Evolutionary conservation across 306 rosid genomes (phyloP).

Genomic region (Cotoneaster glaucophyllus): DNA sequence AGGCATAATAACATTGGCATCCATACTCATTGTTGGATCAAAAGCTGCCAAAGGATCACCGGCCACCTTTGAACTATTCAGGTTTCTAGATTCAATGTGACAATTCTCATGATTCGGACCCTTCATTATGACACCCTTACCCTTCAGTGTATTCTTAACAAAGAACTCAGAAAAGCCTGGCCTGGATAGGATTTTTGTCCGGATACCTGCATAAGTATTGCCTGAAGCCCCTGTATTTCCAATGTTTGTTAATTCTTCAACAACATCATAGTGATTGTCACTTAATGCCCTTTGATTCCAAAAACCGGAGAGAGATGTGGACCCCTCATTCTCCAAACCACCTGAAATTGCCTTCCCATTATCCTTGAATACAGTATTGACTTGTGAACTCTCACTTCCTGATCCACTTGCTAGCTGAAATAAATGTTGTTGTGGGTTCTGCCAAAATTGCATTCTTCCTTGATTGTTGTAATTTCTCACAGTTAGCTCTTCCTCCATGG

Average conservation of each 20-base stretch:
- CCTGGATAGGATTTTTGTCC: slow-evolving; percentile 77
- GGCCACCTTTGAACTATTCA: slow-evolving; percentile 32
- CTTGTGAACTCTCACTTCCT: slow-evolving; percentile 45
- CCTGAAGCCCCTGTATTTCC: slow-evolving; percentile 41
- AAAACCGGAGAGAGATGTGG: slow-evolving; percentile 37
- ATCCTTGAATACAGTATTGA: slow-evolving; percentile 31
- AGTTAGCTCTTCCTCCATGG: slow-evolving; percentile 53
- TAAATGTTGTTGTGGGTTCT: slow-evolving; percentile 56
- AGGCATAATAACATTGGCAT: slow-evolving; percentile 32
- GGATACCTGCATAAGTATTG: slow-evolving; percentile 42
- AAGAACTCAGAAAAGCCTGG: slow-evolving; percentile 84
- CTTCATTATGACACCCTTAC: slow-evolving; percentile 64
- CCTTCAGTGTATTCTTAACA: slow-evolving; percentile 67
- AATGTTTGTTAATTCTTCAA: slow-evolving; percentile 38
- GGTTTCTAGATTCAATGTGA: slow-evolving; percentile 36
- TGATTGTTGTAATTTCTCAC: slow-evolving; percentile 45
- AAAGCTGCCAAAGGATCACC: slow-evolving; percentile 31
- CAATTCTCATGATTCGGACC: slow-evolving; percentile 35
- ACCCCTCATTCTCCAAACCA: slow-evolving; percentile 43
- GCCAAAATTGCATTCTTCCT: slow-evolving; percentile 36
- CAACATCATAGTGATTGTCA: slow-evolving; percentile 42
- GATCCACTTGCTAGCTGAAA: slow-evolving; percentile 60
- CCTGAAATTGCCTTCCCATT: slow-evolving; percentile 39
- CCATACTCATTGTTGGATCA: slow-evolving; percentile 18
- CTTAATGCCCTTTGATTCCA: slow-evolving; percentile 39